Percentiles rank a stretch among this genome's conserved stretches.
Conservation (phyloP, 495 filamentous ascomycete species). For the Xylaria sp. region DNA sequence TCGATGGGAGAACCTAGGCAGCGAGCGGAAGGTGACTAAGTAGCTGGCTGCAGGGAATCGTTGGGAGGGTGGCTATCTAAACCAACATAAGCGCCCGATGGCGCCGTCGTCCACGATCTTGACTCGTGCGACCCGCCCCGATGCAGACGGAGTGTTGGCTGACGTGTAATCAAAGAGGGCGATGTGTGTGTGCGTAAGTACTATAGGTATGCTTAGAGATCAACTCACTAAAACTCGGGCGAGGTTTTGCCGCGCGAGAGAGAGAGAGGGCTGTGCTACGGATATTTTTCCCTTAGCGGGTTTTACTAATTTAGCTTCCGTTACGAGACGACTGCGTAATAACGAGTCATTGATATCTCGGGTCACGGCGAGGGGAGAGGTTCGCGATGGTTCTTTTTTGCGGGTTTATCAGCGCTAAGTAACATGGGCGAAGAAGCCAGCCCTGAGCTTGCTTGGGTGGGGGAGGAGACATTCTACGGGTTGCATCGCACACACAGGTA, state of each 20-base stretch:
- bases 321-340: neutral
- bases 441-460: neutral
- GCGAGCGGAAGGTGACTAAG: neutral
- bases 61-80: constrained; percentile 1
- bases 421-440: neutral
- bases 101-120: constrained; percentile 12
- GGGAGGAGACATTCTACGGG: neutral
- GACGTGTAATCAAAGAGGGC: constrained; percentile 19
- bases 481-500: neutral
- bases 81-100: neutral
- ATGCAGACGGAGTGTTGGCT: constrained; percentile 7
- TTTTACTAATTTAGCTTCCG: constrained; percentile 16
- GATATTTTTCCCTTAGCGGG: neutral
- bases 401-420: constrained; percentile 9
- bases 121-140: constrained; percentile 27
- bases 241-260: neutral
- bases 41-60: constrained; percentile 7
- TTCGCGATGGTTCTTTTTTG: neutral
- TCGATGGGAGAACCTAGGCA: neutral
- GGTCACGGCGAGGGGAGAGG: neutral
- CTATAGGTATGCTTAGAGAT: neutral
- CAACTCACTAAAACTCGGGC: neutral
- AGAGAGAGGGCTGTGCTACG: neutral
- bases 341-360: constrained; percentile 21
- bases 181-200: too few relatives aligned